Base-by-base conservation (phyloP, 345 rosid genomes). In the Brassica incana region DNA sequence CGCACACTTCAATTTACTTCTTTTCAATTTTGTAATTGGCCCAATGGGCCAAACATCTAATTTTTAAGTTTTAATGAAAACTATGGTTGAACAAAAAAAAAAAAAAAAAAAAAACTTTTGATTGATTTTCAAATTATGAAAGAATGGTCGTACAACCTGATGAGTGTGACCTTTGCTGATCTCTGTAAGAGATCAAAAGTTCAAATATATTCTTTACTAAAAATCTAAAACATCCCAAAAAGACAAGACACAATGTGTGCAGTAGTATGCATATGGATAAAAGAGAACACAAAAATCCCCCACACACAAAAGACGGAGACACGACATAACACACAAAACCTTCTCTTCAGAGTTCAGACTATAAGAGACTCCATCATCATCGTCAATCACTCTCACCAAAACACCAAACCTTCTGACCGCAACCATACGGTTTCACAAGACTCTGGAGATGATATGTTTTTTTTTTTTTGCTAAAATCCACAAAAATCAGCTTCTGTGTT, bases 161-260 rank as follows among this genome's bases (percentile, higher is more conserved):
- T 54, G 62, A 27, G 16, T 32, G 16, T 33, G 63, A 73, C 73
- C 82, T 50, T 52, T 52, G 35, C 61, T 69, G 82, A 73, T 67
- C 82, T 68, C 78, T 79, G 33, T 74, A 12, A 68, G 78, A 69
- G 82, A 68, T 80, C 78, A 74, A 68, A 74, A 80, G 69, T 74
- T 35, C 75, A 74, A 33, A 69, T 74, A n/a, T 50, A 12, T 4
- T 40, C 18, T 50, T 50, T 78, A 63, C 52, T 61, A 14, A 10
- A 68, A n/a, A 11, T 5, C 61, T 40, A 78, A 43, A 36, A 74
- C 69, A 68, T 38, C 63, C 65, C 75, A 79, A 74, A 61, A 74
- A 38, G 64, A 7, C 25, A 0, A 27, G 30, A 59, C 68, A 60
- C 71, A 62, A 12, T 67, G 10, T 74, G 64, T 74, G 72, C 29